Evolutionary conservation across 768 basidiomycete species (phyloP), one percentile per base, ranked within the genome.

Genomic region (Boletellus ananas): DNA sequence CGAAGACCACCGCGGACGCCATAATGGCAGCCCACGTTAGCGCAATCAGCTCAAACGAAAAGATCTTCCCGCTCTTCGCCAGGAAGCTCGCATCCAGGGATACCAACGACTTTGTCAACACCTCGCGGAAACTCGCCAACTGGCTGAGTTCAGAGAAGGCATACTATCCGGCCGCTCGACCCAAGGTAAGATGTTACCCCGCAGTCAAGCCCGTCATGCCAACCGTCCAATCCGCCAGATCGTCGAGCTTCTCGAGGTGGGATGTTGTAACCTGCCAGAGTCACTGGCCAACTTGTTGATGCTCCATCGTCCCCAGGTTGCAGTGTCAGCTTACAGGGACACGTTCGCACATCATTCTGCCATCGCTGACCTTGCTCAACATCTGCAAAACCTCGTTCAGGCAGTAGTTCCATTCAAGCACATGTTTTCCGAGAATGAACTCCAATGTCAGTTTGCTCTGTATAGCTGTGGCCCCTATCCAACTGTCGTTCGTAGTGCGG

Each of bases 101-200:
- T 37, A 3, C 39, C 36, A 57, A 37, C 9, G 59, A 65, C 12
- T 69, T 53, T 17, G 16, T 36, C 20, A 47, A 18, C 16, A 66
- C 54, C 2, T 31, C 73, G 6, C 58, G 58, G 16, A 80, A 74
- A 58, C 62, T 82, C 17, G 62, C 69, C 1, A 6, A n/a, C 2
- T 83, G 79, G 79, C 58, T 80, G 36, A 42, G 58, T 21, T 73
- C 74, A 44, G 68, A 71, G 36, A 75, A 73, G 54, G 81, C 80
- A 1, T 83, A 83, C 56, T 83, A 83, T 58, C 41, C 61, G 1
- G 67, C 53, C 29, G 81, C 79, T 37, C 73, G 78, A 33, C 73
- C 71, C 39, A 73, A 77, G 66, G 81, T 80, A 50, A 52, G 68
- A 58, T 8, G 36, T 21, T n/a, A n/a, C 6, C 5, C 34, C 50